Percentiles rank a stretch among this genome's conserved stretches.
These are phyloP conservation scores for Lichtheimia hyalospora DNA, from an alignment of 371 early-diverging fungal genomes.

Conservation along the genomic window DNA sequence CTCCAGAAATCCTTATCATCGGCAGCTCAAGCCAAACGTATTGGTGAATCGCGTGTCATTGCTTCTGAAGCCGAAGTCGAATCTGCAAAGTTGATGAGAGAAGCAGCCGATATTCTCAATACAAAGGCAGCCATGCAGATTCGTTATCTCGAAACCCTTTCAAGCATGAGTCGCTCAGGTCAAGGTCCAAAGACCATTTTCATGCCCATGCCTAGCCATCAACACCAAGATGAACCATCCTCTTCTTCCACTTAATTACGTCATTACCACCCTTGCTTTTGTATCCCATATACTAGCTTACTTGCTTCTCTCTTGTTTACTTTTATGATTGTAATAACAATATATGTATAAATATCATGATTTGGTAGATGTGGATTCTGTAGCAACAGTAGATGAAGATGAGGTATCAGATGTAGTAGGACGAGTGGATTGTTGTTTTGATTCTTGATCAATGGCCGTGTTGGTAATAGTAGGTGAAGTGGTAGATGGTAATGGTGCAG, in stretches of 20 bases:
- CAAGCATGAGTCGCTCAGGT: constrained; percentile 68
- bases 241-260: background rate
- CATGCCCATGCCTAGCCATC: constrained; percentile 52
- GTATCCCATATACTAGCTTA: background rate
- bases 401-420: background rate
- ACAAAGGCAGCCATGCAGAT: constrained; percentile 84
- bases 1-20: constrained; percentile 81
- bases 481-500: background rate
- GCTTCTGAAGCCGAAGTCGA: constrained; percentile 91
- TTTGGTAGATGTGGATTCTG: background rate
- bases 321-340: background rate
- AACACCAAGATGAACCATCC: background rate
- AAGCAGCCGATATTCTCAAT: constrained; percentile 79
- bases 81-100: constrained; percentile 89
- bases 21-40: constrained; percentile 85
- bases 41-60: constrained; percentile 90
- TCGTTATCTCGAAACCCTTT: constrained; percentile 84
- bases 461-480: background rate
- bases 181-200: constrained; percentile 71
- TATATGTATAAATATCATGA: background rate
- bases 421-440: background rate
- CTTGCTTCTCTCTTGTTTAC: background rate
- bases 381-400: background rate
- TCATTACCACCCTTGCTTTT: background rate
- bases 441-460: background rate